These are phyloP conservation scores for Halophytophthora polymorphica DNA, from an alignment of 352 stramenopile species.

Conservation along the genomic window DNA sequence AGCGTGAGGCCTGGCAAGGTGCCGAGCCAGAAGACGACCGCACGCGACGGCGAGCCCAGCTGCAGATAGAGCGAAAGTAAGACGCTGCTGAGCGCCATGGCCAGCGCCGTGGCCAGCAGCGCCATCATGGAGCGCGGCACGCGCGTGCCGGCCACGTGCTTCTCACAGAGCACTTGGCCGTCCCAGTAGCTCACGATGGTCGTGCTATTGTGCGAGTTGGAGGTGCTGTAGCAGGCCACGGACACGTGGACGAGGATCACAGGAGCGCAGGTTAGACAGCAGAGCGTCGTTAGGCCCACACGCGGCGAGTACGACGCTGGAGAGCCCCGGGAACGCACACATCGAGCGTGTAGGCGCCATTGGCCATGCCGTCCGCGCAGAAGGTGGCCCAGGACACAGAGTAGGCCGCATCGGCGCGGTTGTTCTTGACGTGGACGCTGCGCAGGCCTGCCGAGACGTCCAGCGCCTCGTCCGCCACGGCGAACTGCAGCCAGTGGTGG, in stretches of 20 bases:
- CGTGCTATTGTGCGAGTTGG: constrained; percentile 23
- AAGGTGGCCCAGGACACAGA: constrained; percentile 53
- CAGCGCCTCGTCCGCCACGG: constrained; percentile 23
- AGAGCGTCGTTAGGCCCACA: too few relatives aligned
- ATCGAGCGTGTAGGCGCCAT: constrained; percentile 4
- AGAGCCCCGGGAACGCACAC: constrained; percentile 1
- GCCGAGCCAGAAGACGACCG: constrained; percentile 58
- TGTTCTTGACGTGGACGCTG: constrained; percentile 38
- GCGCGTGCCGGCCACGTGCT: constrained; percentile 20
- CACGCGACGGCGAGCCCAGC: constrained; percentile 53
- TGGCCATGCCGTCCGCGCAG: constrained; percentile 24
- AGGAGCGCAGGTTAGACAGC: background rate
- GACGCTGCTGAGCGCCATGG: constrained; percentile 40
- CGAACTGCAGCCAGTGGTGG: constrained; percentile 59
- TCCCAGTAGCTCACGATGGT: constrained; percentile 29
- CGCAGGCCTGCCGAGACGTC: constrained; percentile 55
- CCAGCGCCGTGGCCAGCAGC: constrained; percentile 47
- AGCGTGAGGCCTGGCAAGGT: constrained; percentile 51
- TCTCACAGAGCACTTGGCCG: constrained; percentile 31
- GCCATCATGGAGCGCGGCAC: constrained; percentile 35
- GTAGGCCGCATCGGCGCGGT: constrained; percentile 22
- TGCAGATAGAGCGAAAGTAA: constrained; percentile 61
- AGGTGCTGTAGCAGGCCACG: constrained; percentile 10
- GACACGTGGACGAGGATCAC: background rate
- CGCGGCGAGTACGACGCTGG: too few relatives aligned